These are phyloP conservation scores for Akanthomyces lecanii DNA, from an alignment of 2,329 filamentous ascomycete species.

Conservation along the genomic window DNA sequence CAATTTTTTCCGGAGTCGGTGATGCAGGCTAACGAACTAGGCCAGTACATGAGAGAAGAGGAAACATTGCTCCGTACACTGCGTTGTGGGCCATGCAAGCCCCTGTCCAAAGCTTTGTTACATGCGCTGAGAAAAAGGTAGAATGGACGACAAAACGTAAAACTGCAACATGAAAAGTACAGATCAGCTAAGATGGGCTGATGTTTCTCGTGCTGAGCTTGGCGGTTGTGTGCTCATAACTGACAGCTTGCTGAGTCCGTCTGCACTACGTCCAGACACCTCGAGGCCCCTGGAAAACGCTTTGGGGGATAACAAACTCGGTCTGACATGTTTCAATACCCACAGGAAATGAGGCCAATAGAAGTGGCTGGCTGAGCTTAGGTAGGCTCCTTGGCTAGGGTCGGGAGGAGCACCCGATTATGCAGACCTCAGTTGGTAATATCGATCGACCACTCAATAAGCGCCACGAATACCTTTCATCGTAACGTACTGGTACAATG, in stretches of 20 bases:
- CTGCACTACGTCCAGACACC: too few species aligned
- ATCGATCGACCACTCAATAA: not conserved
- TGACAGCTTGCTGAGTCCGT: too few species aligned
- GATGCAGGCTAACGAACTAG: not conserved
- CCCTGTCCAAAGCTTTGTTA: not conserved
- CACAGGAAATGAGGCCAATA: too few species aligned
- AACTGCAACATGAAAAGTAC: not conserved
- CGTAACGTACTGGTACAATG: not conserved
- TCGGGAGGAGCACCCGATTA: not conserved
- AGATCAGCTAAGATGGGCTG: too few species aligned
- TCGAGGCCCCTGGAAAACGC: too few species aligned
- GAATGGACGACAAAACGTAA: not conserved
- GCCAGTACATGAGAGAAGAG: not conserved
- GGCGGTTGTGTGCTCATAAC: too few species aligned
- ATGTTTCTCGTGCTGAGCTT: too few species aligned
- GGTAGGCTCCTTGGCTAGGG: not conserved
- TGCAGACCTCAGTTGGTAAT: not conserved
- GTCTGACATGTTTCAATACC: too few species aligned
- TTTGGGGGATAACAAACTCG: too few species aligned
- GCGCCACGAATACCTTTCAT: not conserved
- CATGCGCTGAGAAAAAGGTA: not conserved
- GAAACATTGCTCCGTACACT: not conserved
- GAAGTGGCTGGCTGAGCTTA: constrained; percentile 3
- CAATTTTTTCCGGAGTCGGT: not conserved
- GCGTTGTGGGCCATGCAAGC: not conserved